Conservation (phyloP, 306 rosid species). For the Luffa aegyptiaca region DNA sequence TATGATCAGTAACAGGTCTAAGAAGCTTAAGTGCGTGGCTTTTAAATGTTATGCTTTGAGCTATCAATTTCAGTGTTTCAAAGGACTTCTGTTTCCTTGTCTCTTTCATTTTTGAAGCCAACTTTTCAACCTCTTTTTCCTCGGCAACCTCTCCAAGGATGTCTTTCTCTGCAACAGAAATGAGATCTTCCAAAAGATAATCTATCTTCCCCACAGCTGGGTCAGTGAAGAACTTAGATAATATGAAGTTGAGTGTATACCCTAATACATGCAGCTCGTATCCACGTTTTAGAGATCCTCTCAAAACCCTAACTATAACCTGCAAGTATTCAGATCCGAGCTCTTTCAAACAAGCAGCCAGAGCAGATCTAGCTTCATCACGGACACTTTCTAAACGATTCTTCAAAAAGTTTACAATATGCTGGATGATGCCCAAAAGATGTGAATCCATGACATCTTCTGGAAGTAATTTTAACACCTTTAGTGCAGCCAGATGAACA, state of each 20-base stretch:
- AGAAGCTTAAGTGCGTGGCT: slow-evolving; percentile 58
- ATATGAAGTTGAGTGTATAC: slow-evolving; percentile 66
- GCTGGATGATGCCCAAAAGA: slow-evolving; percentile 69
- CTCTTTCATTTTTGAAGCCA: slow-evolving; percentile 96
- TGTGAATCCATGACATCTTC: slow-evolving; percentile 72
- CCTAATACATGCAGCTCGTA: slow-evolving; percentile 91
- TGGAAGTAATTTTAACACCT: slow-evolving; percentile 73
- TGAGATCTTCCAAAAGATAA: slow-evolving; percentile 77
- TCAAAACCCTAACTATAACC: slow-evolving; percentile 61
- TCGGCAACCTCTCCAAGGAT: slow-evolving; percentile 86
- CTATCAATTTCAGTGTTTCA: slow-evolving; percentile 68
- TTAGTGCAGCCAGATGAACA: slow-evolving; percentile 71
- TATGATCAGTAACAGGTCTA: slow-evolving; percentile 49
- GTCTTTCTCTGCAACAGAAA: slow-evolving; percentile 63
- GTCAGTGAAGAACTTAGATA: slow-evolving; percentile 52
- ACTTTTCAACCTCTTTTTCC: slow-evolving; percentile 86
- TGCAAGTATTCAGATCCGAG: slow-evolving; percentile 87
- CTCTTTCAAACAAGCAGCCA: slow-evolving; percentile 85
- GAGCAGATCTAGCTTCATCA: slow-evolving; percentile 81
- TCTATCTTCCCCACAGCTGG: slow-evolving; percentile 61
- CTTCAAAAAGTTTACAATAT: slow-evolving; percentile 76
- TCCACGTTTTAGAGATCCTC: slow-evolving; percentile 68
- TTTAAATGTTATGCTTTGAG: slow-evolving; percentile 69
- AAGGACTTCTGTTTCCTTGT: slow-evolving; percentile 65
- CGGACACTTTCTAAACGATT: slow-evolving; percentile 73